Base-by-base conservation (phyloP, 257 asterid genomes). In the Galeopsis tetrahit region DNA sequence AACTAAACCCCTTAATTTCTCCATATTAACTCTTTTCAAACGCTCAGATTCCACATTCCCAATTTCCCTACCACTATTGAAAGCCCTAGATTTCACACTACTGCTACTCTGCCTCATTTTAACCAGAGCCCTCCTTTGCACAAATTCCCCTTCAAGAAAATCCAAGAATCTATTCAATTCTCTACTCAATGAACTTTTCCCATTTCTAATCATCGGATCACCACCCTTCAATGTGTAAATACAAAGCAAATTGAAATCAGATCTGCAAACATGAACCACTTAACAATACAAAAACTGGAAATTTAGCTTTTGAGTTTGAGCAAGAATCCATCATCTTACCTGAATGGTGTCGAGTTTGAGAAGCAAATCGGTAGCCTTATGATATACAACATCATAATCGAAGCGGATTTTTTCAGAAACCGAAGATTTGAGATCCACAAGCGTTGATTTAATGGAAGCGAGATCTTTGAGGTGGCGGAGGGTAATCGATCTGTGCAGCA, bases 171-270 rank as follows among this genome's bases (percentile, higher is more conserved):
- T 69, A 80, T 79, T 58, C 77, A 92, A 63, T 72, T 92, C 96
- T 65, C 84, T 71, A 57, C 77, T 78, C 71, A 90, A 58, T 15
- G 92, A 85, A 28, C 32, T 84, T 73, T 83, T 90, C 59, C 96
- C 96, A 82, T 88, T 86, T 74, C 96, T 82, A 81, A 92, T 84
- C 93, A 92, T 82, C 8, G 96, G 94, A 77, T 92, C 98, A 39
- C 82, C 84, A 36, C 92, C 98, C 98, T 92, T 87, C 80, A 82
- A 70, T 17, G 15, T 7, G 66, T 3, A 57, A 14, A 14, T 8
- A 17, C 13, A 66, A 52, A 5, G 6, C n/a, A 52, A 39, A 43
- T 35, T 4, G 31, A 60, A 51, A 59, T 61, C 75, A 77, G 66
- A 70, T 62, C 72, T 4, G 34, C 14, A 55, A 21, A 6, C 62